Conservation (phyloP, 495 filamentous ascomycete species). For the Penicillium tannophilum region DNA sequence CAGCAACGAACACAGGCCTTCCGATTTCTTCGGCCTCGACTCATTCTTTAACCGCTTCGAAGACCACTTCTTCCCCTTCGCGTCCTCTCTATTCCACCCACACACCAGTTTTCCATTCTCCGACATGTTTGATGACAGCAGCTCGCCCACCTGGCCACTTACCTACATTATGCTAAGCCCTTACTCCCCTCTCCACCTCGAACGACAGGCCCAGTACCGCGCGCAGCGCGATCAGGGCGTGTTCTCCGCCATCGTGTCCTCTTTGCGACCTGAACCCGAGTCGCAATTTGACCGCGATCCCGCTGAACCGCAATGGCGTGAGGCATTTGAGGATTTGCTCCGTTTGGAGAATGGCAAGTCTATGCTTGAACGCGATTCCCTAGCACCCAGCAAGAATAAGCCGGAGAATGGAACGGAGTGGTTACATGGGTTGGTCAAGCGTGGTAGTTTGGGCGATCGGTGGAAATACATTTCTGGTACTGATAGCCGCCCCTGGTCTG, state of each 20-base stretch:
- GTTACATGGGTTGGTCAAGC: constrained; percentile 38
- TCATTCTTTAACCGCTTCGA: constrained; percentile 41
- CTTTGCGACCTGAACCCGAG: constrained; percentile 31
- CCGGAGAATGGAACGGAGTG: constrained; percentile 37
- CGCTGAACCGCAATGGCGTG: constrained; percentile 48
- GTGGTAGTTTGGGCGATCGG: constrained; percentile 42
- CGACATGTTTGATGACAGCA: constrained; percentile 32
- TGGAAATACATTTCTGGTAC: constrained; percentile 35
- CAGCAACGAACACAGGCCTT: constrained; percentile 10
- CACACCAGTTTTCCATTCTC: constrained; percentile 30
- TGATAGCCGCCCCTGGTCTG: constrained; percentile 27
- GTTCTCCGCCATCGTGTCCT: constrained; percentile 43
- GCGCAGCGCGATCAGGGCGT: constrained; percentile 33
- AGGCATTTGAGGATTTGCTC: constrained; percentile 60
- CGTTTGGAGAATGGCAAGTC: constrained; percentile 50
- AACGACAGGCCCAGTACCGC: constrained; percentile 36
- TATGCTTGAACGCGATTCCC: constrained; percentile 39
- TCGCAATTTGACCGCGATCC: constrained; percentile 24
- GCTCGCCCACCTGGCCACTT: constrained; percentile 41
- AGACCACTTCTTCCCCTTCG: constrained; percentile 30
- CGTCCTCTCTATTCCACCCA: constrained; percentile 31
- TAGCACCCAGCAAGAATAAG: constrained; percentile 17
- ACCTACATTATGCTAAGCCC: constrained; percentile 46
- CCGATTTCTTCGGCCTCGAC: constrained; percentile 36
- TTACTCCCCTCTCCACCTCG: constrained; percentile 56